Conservation (phyloP, 192 early-diverging fungal species). For the Spizellomyces sp. region DNA sequence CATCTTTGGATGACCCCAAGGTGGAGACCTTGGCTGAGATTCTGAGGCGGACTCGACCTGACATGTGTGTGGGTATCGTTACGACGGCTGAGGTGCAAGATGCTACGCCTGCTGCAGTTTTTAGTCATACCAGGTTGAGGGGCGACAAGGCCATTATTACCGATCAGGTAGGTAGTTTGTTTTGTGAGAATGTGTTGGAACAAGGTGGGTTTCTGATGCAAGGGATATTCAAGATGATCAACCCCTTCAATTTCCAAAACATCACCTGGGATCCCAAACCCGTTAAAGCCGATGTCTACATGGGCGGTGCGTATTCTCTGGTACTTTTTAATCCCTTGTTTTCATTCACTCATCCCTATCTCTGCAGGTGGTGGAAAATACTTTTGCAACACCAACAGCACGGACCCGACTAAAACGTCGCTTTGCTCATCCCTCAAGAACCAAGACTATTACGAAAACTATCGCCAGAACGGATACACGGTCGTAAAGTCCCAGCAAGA, state of each 20-base stretch:
- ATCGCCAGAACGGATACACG: conserved; percentile 38
- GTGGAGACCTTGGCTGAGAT: too few species aligned
- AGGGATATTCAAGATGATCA: not conserved
- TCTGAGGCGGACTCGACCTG: too few species aligned
- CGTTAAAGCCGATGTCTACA: conserved; percentile 61
- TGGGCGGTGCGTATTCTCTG: conserved; percentile 43
- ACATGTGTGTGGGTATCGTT: too few species aligned
- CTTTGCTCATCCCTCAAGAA: conserved; percentile 42
- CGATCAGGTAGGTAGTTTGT: conserved; percentile 45
- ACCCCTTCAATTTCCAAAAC: not conserved
- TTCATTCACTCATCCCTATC: too few species aligned
- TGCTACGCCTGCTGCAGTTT: conserved; percentile 61
- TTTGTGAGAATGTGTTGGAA: too few species aligned
- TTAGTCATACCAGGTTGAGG: conserved; percentile 59
- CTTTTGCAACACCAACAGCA: conserved; percentile 44
- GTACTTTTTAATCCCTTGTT: too few species aligned
- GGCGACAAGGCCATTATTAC: conserved; percentile 55
- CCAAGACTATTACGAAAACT: conserved; percentile 54
- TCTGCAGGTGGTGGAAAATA: conserved; percentile 50
- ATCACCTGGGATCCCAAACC: conserved; percentile 38
- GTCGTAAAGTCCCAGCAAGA: conserved; percentile 50
- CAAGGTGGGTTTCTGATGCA: too few species aligned
- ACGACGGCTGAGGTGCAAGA: too few species aligned
- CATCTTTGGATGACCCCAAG: too few species aligned
- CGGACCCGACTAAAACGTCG: not conserved